phyloP scores from a whole-genome alignment of 345 rosid genomes.

The Eucalyptus brandiana region DNA sequence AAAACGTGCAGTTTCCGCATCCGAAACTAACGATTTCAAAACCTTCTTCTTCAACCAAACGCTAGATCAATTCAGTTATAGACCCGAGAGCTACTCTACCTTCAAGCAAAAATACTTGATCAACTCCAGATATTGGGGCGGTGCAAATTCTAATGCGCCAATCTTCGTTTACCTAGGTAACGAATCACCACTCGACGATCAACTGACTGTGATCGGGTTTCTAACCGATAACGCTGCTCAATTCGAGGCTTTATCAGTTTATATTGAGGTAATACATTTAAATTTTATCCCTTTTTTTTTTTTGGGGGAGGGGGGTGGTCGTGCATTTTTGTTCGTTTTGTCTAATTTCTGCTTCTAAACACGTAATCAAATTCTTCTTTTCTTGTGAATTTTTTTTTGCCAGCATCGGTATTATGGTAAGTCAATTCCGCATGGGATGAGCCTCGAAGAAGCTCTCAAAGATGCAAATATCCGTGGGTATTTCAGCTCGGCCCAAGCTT shows the following conservation, averaged over 20 bases:
- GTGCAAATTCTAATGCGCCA: not conserved
- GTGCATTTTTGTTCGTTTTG: not conserved
- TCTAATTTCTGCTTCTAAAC: not conserved
- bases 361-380: not conserved
- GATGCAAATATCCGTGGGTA: not conserved
- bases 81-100: not conserved
- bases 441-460: not conserved
- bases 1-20: not conserved
- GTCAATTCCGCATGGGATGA: not conserved
- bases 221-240: not conserved
- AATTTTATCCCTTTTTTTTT: not conserved
- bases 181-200: not conserved
- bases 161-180: not conserved
- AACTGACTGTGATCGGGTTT: not conserved
- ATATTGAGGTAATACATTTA: not conserved
- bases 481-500: not conserved
- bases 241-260: not conserved
- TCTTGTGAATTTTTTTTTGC: not conserved
- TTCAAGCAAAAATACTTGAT: not conserved
- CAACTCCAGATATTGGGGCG: not conserved
- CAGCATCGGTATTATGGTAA: not conserved
- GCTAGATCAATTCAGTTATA: not conserved
- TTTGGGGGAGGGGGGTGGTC: not conserved
- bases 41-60: not conserved
- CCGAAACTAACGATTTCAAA: not conserved